Percentiles rank a stretch among this genome's conserved stretches.
Conservation (phyloP, 2,329 filamentous ascomycete species). For the Epicoccum nigrum region DNA sequence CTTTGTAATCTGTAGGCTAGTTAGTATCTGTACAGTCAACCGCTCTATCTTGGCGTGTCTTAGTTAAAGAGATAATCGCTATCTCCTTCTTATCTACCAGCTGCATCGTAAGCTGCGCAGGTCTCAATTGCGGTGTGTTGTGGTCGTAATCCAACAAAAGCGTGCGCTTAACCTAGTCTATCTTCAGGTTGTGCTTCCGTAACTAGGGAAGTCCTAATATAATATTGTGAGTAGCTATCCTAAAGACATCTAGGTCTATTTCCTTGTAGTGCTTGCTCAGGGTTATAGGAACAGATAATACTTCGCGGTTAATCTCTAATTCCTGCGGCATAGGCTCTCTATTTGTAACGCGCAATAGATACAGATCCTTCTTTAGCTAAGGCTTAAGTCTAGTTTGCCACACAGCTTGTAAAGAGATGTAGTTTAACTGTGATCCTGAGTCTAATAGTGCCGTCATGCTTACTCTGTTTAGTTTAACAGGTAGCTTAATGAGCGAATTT, state of each 20-base stretch:
- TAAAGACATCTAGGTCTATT: background rate
- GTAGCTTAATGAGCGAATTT: too few relatives aligned
- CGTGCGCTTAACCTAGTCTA: background rate
- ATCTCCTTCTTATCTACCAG: too few relatives aligned
- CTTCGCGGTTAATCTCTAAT: background rate
- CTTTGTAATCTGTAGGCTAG: background rate
- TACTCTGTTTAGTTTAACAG: too few relatives aligned
- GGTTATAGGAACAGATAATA: background rate
- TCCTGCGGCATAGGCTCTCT: background rate
- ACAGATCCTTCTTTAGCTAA: too few relatives aligned
- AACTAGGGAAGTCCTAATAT: background rate
- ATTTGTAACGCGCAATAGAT: too few relatives aligned
- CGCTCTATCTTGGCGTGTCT: background rate
- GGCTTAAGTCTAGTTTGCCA: too few relatives aligned
- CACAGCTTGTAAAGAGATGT: too few relatives aligned
- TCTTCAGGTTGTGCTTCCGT: background rate
- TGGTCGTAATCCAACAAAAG: background rate
- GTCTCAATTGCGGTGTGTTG: background rate
- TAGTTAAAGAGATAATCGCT: background rate
- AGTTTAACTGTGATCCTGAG: too few relatives aligned
- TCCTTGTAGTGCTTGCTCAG: background rate
- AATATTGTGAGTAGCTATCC: background rate
- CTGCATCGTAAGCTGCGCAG: too few relatives aligned
- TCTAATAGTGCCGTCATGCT: too few relatives aligned
- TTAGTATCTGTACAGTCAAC: background rate